Conservation (phyloP, 192 early-diverging fungal species). For the Coemansia sp. region DNA sequence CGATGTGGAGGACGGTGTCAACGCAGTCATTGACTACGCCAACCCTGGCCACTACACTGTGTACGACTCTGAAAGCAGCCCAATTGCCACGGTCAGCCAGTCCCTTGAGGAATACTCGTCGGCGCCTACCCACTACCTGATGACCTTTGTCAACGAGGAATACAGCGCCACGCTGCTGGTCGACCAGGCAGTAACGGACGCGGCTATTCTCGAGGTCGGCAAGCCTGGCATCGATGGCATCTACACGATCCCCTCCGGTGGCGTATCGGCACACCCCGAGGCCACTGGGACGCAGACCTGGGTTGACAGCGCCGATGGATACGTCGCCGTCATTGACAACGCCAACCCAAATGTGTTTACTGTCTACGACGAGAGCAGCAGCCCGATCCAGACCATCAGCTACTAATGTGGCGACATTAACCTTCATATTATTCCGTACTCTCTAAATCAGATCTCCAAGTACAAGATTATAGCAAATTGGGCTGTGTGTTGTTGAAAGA, state of each 20-base stretch:
- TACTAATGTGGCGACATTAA: constrained; percentile 4
- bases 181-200: constrained; percentile 11
- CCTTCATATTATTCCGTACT: too few species aligned
- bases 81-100: constrained; percentile 14
- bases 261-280: not conserved
- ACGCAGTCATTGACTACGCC: constrained; percentile 30
- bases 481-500: too few species aligned
- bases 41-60: constrained; percentile 27
- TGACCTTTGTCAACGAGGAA: constrained; percentile 23
- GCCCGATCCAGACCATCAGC: constrained; percentile 14
- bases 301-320: constrained; percentile 27
- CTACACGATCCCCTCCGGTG: constrained; percentile 14
- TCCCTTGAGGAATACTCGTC: not conserved
- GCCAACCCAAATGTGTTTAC: constrained; percentile 25
- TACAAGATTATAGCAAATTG: too few species aligned
- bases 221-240: constrained; percentile 18
- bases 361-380: constrained; percentile 11
- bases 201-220: constrained; percentile 11
- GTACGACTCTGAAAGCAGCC: constrained; percentile 13
- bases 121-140: constrained; percentile 18
- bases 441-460: too few species aligned
- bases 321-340: constrained; percentile 14
- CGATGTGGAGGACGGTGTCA: constrained; percentile 18
- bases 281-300: constrained; percentile 14
- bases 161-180: constrained; percentile 14